These are phyloP conservation scores for Hemisphaericaspora nanyangensis DNA, from an alignment of 805 yeast genomes.

Conservation along the genomic window DNA sequence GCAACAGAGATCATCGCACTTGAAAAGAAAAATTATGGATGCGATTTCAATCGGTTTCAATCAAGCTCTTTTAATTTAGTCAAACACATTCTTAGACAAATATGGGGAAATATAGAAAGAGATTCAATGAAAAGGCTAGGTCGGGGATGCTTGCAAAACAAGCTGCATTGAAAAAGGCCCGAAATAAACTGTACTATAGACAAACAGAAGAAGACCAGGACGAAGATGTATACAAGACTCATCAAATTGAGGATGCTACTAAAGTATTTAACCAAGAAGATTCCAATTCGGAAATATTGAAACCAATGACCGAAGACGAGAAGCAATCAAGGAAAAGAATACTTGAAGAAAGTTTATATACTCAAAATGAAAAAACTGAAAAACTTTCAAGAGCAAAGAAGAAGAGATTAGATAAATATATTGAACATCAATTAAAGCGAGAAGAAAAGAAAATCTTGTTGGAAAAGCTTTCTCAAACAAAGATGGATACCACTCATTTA, in stretches of 20 bases:
- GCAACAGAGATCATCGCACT: too few species aligned
- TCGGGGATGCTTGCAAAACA: constrained; percentile 80
- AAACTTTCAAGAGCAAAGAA: constrained; percentile 69
- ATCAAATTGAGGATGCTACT: constrained; percentile 9
- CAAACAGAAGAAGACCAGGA: constrained; percentile 39
- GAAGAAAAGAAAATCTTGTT: constrained; percentile 81
- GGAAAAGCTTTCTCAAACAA: constrained; percentile 64
- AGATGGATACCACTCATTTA: constrained; percentile 65
- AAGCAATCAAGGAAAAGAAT: constrained; percentile 61
- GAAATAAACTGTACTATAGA: constrained; percentile 66
- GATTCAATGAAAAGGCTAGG: constrained; percentile 84
- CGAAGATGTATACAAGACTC: constrained; percentile 10
- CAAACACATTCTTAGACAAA: too few species aligned
- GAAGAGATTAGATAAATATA: constrained; percentile 84
- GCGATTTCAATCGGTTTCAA: too few species aligned
- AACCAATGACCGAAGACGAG: constrained; percentile 64
- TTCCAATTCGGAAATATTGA: constrained; percentile 56
- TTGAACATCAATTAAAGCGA: constrained; percentile 82
- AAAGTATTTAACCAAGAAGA: constrained; percentile 27
- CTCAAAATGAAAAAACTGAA: constrained; percentile 54
- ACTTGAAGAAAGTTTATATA: constrained; percentile 52
- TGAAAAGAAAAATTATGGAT: too few species aligned
- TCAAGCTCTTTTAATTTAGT: too few species aligned
- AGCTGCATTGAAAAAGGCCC: constrained; percentile 58
- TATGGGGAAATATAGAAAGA: constrained; percentile 79